These are phyloP conservation scores for Cyathus striatus DNA, from an alignment of 768 basidiomycete genomes.

Conservation along the genomic window DNA sequence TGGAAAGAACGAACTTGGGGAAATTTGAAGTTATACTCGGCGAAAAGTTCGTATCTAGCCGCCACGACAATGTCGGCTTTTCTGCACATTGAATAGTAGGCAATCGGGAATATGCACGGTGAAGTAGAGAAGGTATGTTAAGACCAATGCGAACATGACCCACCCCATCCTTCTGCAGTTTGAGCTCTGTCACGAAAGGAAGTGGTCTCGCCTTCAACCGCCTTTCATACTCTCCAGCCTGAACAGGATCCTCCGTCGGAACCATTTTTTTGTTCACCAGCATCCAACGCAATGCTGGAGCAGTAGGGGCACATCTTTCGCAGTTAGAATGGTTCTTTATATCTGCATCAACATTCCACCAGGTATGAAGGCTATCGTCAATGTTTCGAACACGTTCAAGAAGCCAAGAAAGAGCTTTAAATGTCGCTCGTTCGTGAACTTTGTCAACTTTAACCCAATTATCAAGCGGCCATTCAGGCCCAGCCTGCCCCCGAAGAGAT, in stretches of 20 bases:
- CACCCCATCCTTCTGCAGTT: slow-evolving; percentile 50
- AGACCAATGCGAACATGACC: slow-evolving; percentile 82
- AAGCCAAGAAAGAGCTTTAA: slow-evolving; percentile 82
- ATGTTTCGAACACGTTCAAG: slow-evolving; percentile 78
- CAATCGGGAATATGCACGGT: slow-evolving; percentile 79
- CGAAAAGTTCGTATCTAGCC: slow-evolving; percentile 73
- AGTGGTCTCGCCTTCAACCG: slow-evolving; percentile 81
- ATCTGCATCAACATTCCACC: slow-evolving; percentile 58
- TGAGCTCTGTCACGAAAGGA: slow-evolving; percentile 84
- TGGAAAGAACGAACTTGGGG: slow-evolving; percentile 64
- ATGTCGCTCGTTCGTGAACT: slow-evolving; percentile 77
- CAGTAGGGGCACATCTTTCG: slow-evolving; percentile 74
- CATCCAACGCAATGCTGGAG: slow-evolving; percentile 76
- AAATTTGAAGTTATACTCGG: slow-evolving; percentile 54
- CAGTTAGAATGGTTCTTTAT: slow-evolving; percentile 50
- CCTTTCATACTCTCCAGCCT: slow-evolving; percentile 88
- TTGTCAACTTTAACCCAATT: slow-evolving; percentile 81
- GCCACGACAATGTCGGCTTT: slow-evolving; percentile 63
- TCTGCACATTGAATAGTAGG: slow-evolving; percentile 51
- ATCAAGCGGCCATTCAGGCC: slow-evolving; percentile 73
- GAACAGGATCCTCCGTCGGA: slow-evolving; percentile 77
- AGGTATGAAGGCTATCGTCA: slow-evolving; percentile 56
- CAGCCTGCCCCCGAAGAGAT: slow-evolving; percentile 64
- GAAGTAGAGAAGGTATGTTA: slow-evolving; percentile 82
- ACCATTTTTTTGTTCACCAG: slow-evolving; percentile 54